A percentile compares a stretch with the other conserved stretches of the same genome.
Evolutionary conservation across 1,284 basidiomycete genomes (phyloP).

Genomic region (Fomitopsis pinicola): DNA sequence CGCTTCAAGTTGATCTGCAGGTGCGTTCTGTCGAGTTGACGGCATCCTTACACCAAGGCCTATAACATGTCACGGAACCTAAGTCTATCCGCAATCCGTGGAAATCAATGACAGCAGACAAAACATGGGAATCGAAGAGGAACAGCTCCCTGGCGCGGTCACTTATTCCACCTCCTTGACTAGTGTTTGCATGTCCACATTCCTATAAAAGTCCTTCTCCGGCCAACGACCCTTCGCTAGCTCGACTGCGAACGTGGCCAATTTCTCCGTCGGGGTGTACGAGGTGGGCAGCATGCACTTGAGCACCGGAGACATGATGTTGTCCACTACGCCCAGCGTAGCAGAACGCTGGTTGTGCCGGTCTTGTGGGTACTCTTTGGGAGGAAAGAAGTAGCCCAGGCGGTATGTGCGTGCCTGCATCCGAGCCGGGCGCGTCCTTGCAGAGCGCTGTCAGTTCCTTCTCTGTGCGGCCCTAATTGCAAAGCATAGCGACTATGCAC

Average conservation of each 20-base stretch:
- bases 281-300: slow-evolving; percentile 12
- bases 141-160: no score
- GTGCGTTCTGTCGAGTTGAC: no score
- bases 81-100: no score
- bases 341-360: slow-evolving; percentile 24
- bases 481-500: slow-evolving; percentile 11
- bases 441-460: slow-evolving; percentile 21
- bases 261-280: slow-evolving; percentile 19
- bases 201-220: slow-evolving; percentile 20
- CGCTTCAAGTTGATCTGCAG: no score
- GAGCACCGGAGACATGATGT: slow-evolving; percentile 10
- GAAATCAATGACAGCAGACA: no score
- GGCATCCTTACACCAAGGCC: no score
- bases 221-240: slow-evolving; percentile 29
- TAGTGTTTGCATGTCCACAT: slow-evolving; percentile 21
- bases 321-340: slow-evolving; percentile 12
- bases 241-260: slow-evolving; percentile 25
- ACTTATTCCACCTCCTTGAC: slow-evolving; percentile 12
- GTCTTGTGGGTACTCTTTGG: slow-evolving; percentile 25
- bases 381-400: slow-evolving; percentile 30
- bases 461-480: slow-evolving; percentile 27
- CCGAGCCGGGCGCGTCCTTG: slow-evolving; percentile 10
- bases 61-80: no score
- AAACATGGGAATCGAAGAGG: no score
- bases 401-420: slow-evolving; percentile 24